Evolutionary conservation across 2,329 filamentous ascomycete genomes (phyloP).

Genomic region (Fusarium illudens): DNA sequence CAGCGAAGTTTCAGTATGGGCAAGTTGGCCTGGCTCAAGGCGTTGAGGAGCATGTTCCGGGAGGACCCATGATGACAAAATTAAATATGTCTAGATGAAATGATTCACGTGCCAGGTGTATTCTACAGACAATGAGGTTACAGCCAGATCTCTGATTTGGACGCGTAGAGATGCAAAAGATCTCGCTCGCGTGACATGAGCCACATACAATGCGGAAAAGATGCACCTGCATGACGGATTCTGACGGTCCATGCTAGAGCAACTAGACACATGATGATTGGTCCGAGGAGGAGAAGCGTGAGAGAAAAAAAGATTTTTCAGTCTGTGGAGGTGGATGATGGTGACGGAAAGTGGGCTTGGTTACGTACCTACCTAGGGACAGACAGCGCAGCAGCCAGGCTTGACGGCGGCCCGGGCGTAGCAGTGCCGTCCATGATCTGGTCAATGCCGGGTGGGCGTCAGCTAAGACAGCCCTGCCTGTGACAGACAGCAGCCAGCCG

Average conservation of each 20-base stretch:
- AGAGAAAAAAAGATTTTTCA: constrained; percentile 32
- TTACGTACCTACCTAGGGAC: constrained; percentile 17
- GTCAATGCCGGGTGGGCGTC: constrained; percentile 4
- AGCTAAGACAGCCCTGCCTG: neutral
- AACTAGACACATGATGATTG: constrained; percentile 21
- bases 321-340: constrained; percentile 28
- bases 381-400: too few species aligned
- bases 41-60: constrained; percentile 18
- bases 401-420: constrained; percentile 11
- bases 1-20: neutral
- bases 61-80: constrained; percentile 25
- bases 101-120: neutral
- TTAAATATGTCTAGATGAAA: neutral
- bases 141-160: neutral
- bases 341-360: constrained; percentile 30
- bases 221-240: constrained; percentile 19
- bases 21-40: constrained; percentile 10
- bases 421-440: constrained; percentile 18
- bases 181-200: constrained; percentile 28
- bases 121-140: neutral
- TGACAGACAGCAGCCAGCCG: neutral
- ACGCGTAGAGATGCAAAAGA: neutral
- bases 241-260: constrained; percentile 7
- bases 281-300: constrained; percentile 13
- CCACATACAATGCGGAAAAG: constrained; percentile 10